Base-by-base conservation (phyloP, 2,329 filamentous ascomycete genomes). In the Teratosphaeria gauchensis region DNA sequence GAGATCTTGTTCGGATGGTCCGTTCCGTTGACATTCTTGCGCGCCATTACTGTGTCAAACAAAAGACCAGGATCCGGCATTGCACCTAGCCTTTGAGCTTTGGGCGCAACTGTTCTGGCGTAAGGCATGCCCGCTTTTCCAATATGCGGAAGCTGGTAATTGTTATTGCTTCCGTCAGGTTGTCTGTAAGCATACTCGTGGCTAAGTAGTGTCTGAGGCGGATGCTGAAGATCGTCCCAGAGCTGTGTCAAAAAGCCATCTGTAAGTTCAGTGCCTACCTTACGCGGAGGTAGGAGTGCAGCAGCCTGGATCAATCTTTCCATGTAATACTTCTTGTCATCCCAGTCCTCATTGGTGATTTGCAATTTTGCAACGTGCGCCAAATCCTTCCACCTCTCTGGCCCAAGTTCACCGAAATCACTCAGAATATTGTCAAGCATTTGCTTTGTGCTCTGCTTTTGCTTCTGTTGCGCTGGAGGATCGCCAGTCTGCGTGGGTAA, bases 1-100 rank as follows among this genome's bases (percentile, higher is more conserved):
- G 87, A 90, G 48, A 91, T 84, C n/a, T 83, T 81, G 55, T 86
- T 86, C 0, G 86, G 84, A 68, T 90, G 88, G 57, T 84, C 77
- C 38, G 58, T 61, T n/a, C 65, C 65, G 61, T 83, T 79, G 61
- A 83, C 82, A n/a, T 78, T 73, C 59, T 81, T 79, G 30, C 86
- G 80, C 16, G 82, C 83, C 78, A 89, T 81, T 30, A 89, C 68
- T 24, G 80, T 81, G 70, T 89, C 86, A 60, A 90, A 90, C 2
- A 90, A 75, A 14, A 85, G 74, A 19, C 82, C 83, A 0, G 86
- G 80, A 55, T 89, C 86, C 1, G 86, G 85, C 56, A 84, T 78
- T 31, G 81, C 78, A 19, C 80, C 82, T 1, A 82, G 80, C 58
- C 84, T 82, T 55, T 82, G 76, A 52, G 77, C 81, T 53, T 73